A percentile compares a stretch with the other conserved stretches of the same genome.
Conservation (phyloP, 2,329 filamentous ascomycete species). For the Colletotrichum tofieldiae region DNA sequence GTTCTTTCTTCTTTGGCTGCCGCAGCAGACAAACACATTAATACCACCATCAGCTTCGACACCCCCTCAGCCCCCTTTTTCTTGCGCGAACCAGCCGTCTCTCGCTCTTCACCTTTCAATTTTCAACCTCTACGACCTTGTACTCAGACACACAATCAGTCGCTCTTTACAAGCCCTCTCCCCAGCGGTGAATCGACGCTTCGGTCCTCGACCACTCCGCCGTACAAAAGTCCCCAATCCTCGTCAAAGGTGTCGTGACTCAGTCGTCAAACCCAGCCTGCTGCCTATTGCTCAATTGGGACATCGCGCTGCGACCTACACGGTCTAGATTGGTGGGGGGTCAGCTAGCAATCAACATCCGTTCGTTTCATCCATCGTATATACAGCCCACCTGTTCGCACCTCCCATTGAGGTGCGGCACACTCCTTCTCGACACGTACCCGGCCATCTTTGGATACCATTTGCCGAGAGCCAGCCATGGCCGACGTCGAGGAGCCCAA, state of each 20-base stretch:
- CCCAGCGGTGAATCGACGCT: not conserved
- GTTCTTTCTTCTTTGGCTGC: conserved; percentile 5
- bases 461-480: conserved; percentile 57
- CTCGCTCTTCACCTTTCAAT: not conserved
- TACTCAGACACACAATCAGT: not conserved
- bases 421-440: conserved; percentile 5
- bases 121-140: not conserved
- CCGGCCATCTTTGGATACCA: conserved; percentile 2
- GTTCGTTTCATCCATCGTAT: conserved; percentile 21
- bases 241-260: conserved; percentile 30
- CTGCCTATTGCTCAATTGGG: conserved; percentile 39
- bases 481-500: conserved; percentile 74
- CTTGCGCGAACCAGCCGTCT: not conserved
- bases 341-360: conserved; percentile 5
- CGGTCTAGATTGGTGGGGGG: conserved; percentile 25
- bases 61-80: conserved; percentile 5
- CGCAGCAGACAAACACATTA: conserved; percentile 4
- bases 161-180: conserved; percentile 21
- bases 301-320: conserved; percentile 9
- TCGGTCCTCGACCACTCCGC: not conserved
- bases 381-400: conserved; percentile 31
- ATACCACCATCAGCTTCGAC: conserved; percentile 1
- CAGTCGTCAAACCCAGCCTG: conserved; percentile 24
- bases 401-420: conserved; percentile 4
- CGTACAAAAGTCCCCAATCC: conserved; percentile 22